Percentiles rank a stretch among this genome's conserved stretches.
Evolutionary conservation across 2,329 filamentous ascomycete genomes (phyloP).

Genomic region (Fusarium siculi): DNA sequence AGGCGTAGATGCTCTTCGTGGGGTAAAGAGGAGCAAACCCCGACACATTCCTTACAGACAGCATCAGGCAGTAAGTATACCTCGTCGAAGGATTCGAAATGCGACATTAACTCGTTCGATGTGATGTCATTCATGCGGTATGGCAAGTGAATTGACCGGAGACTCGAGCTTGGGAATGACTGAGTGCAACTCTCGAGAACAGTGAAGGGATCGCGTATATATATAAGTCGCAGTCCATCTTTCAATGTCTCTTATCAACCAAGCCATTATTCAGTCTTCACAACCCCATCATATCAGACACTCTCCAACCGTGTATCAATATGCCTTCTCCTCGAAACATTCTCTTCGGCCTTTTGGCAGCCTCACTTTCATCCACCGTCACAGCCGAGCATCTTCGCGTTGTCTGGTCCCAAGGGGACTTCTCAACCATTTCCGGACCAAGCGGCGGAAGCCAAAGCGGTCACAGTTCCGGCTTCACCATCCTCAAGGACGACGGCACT

Average conservation of each 20-base stretch:
- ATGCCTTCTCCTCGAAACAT: slow-evolving; percentile 7
- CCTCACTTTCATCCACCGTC: not conserved
- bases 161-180: not conserved
- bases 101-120: not conserved
- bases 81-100: not conserved
- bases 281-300: no score
- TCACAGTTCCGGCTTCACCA: slow-evolving; percentile 2
- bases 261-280: not conserved
- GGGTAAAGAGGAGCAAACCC: not conserved
- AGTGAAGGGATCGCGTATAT: not conserved
- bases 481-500: slow-evolving; percentile 11
- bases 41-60: not conserved
- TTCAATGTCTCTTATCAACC: not conserved
- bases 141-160: not conserved
- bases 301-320: not conserved
- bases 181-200: not conserved
- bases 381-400: slow-evolving; percentile 10
- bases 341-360: slow-evolving; percentile 1
- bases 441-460: not conserved
- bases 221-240: not conserved
- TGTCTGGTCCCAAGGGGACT: slow-evolving; percentile 11
- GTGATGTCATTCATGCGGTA: not conserved
- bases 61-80: not conserved
- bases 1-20: not conserved
- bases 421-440: slow-evolving; percentile 10